Base-by-base conservation (phyloP, 1,139 yeast genomes). In the Yamadazyma siamensis region DNA sequence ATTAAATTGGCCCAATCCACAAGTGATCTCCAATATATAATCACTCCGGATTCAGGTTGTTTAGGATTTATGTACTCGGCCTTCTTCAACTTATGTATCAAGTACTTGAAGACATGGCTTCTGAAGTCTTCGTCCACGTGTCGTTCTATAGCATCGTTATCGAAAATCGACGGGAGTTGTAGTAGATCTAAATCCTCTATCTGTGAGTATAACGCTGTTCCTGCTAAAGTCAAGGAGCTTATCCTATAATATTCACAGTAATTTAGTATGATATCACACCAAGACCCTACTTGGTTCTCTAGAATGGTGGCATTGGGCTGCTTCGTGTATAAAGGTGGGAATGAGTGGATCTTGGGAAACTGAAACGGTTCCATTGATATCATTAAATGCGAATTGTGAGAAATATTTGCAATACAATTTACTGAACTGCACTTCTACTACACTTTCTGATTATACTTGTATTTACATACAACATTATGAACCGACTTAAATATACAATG, bases 281-380 rank as follows among this genome's bases (percentile, higher is more conserved):
- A 68, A 22, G 69, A 28, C 71, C 69, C 51, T 70, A 65, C 37
- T 69, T 91, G 98, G 14, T 87, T 80, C 22, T 73, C 70, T 61
- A 84, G 74, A 3, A 94, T 81, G 13, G 86, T 78, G 26, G 78
- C 73, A 47, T 91, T 91, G 21, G 94, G 88, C 56, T 91, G 98
- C 37, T 77, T 70, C 5, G 97, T 91, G 59, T 81, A 91, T 46
- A 91, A 75, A 0, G 98, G 98, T 6, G 96, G 96, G 56, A 87
- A 91, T 25, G 80, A 66, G 56, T 87, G 86, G 24, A 89, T 84
- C 29, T 78, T 66, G 6, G 95, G 95, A 47, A 78, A 80, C 32
- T 54, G 43, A 40, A 52, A 59, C 12, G 30, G 39, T n/a, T 32
- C 39, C 39, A 35, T 37, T n/a, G 15, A 15, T 22, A 23, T 13